Conservation (phyloP, 2,329 filamentous ascomycete species). For the Colletotrichum zoysiae region DNA sequence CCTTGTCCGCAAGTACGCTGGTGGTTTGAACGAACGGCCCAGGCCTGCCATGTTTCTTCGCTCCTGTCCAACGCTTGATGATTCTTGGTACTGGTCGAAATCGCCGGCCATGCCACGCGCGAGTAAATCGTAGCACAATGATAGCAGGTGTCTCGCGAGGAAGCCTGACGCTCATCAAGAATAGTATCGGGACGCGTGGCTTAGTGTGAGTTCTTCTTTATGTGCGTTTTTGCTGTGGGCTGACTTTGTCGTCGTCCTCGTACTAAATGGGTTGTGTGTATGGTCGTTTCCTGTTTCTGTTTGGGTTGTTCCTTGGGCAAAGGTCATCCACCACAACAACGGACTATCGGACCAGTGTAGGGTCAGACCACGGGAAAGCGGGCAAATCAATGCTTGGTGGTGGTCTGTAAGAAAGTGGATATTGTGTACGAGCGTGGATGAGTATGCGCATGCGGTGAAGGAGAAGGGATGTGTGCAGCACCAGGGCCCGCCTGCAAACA, state of each 20-base stretch:
- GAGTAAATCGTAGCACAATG: not conserved
- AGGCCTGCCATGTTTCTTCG: constrained; percentile 59
- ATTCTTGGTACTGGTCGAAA: not conserved
- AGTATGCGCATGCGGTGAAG: constrained; percentile 23
- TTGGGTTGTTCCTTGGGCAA: not conserved
- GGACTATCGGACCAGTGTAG: not conserved
- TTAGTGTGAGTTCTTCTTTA: not conserved
- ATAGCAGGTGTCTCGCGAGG: not conserved
- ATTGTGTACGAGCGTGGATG: constrained; percentile 9
- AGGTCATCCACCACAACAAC: not conserved
- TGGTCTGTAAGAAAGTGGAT: constrained; percentile 9
- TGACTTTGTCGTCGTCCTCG: not conserved
- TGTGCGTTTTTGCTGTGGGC: not conserved
- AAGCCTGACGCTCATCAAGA: not conserved
- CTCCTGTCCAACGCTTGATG: constrained; percentile 16
- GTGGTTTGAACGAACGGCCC: constrained; percentile 63
- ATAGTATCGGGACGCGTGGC: not conserved
- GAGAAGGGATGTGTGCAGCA: not conserved
- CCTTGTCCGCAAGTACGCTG: constrained; percentile 57
- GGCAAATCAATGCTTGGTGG: not conserved
- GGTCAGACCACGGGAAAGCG: constrained; percentile 13
- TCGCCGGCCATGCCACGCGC: constrained; percentile 11
- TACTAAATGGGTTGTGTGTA: not conserved
- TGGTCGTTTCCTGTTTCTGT: not conserved
- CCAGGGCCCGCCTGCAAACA: constrained; percentile 13